Evolutionary conservation across 495 filamentous ascomycete genomes (phyloP), one percentile per base, ranked within the genome.

Genomic region (Annulohypoxylon bovei): DNA sequence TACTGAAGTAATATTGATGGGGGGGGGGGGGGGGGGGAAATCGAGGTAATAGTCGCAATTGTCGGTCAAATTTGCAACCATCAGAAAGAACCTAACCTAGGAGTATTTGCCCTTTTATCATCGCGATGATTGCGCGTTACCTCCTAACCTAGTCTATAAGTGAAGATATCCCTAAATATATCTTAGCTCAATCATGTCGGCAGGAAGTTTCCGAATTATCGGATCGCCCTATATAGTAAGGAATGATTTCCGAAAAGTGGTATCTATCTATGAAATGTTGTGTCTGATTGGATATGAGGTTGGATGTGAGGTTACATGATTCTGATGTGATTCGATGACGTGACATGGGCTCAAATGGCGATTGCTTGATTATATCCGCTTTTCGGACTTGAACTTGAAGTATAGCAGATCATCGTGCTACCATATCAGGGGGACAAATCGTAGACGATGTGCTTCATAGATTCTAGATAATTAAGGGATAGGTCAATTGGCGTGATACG

Each of bases 281-380:
- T 28, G 8, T 55, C n/a, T 55, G 30, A 55, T 55, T 55, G 52
- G 52, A 37, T 55, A 55, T 35, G 4, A 37, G 3, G 18, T 37
- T 37, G 52, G 30, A 37, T 55, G 33, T 35, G n/a, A 55, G 14
- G 18, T 37, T 37, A 37, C 32, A 55, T 16, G 18, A 55, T 55
- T 55, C 52, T 55, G 52, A 22, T 55, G 52, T 37, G 32, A 55
- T 55, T 55, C 11, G 52, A 55, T 55, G 52, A 55, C 52, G 52
- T 55, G 52, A 55, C 52, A 37, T 55, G 32, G 16, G 6, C 30
- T 8, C 14, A 22, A 55, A 55, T 55, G 52, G 28, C 52, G 52
- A 55, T 28, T 35, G 30, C 20, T 55, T 14, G 18, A 35, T 22
- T 0, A 35, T 37, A 37, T 55, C 52, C 52, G 52, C 30, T 55